phyloP scores from a whole-genome alignment of 768 basidiomycete genomes.

The Pisolithus albus region DNA sequence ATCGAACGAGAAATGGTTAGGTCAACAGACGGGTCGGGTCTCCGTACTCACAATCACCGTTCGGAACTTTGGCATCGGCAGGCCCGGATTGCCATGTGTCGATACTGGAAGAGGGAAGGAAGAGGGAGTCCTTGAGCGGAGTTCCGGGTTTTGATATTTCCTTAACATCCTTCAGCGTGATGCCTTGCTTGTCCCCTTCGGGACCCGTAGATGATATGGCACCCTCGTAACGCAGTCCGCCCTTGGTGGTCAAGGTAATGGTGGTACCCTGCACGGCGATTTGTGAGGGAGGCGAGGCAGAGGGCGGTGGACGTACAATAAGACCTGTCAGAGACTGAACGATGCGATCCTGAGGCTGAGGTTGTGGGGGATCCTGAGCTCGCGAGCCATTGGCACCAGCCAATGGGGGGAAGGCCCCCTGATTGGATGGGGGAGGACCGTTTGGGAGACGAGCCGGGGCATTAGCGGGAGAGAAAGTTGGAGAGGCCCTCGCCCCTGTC shows the following conservation, averaged over 20 bases:
- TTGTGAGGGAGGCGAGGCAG: slow-evolving; percentile 3
- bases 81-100: slow-evolving; percentile 69
- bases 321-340: slow-evolving; percentile 63
- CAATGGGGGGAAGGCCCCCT: slow-evolving; percentile 39
- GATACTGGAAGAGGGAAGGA: slow-evolving; percentile 68
- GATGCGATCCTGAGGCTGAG: slow-evolving; percentile 42
- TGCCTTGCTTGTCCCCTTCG: slow-evolving; percentile 66
- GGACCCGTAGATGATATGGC: slow-evolving; percentile 51
- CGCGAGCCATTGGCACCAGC: slow-evolving; percentile 39
- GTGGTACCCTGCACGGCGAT: slow-evolving; percentile 56
- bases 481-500: slow-evolving; percentile 61
- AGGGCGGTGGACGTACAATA: slow-evolving; percentile 45
- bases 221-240: slow-evolving; percentile 67
- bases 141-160: slow-evolving; percentile 61
- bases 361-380: slow-evolving; percentile 34
- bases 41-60: slow-evolving; percentile 59
- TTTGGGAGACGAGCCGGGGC: slow-evolving; percentile 37
- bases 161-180: slow-evolving; percentile 72
- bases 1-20: neutral
- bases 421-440: slow-evolving; percentile 30
- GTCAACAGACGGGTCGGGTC: neutral
- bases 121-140: slow-evolving; percentile 62
- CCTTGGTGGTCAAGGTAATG: slow-evolving; percentile 68
- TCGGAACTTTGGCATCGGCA: slow-evolving; percentile 59
- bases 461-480: slow-evolving; percentile 56